Evolutionary conservation across 2,329 filamentous ascomycete genomes (phyloP).

Genomic region (Penicillium concentricum): DNA sequence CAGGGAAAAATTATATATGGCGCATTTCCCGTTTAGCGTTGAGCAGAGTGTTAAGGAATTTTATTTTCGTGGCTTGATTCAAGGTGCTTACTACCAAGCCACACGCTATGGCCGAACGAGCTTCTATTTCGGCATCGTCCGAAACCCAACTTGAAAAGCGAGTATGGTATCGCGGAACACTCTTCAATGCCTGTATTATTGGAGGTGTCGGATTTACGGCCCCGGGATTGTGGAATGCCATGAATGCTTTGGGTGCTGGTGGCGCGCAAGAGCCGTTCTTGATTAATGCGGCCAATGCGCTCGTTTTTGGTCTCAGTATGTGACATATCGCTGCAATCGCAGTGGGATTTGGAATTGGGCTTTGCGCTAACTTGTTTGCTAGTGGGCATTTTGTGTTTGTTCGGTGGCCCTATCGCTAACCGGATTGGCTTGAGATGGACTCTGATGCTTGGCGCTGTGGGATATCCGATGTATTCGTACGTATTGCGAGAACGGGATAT

Average conservation of each 20-base stretch:
- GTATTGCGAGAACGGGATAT: not conserved
- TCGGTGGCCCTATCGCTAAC: conserved; percentile 51
- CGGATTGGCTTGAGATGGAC: conserved; percentile 50
- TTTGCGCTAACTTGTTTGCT: conserved; percentile 24
- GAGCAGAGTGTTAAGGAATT: not conserved
- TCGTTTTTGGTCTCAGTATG: conserved; percentile 45
- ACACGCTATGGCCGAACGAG: conserved; percentile 15
- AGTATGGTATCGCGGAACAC: conserved; percentile 51
- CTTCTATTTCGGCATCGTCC: conserved; percentile 12
- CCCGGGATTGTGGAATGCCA: conserved; percentile 54
- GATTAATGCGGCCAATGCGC: conserved; percentile 53
- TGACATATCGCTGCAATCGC: conserved; percentile 21
- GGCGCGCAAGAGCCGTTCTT: conserved; percentile 54
- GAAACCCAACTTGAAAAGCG: conserved; percentile 7
- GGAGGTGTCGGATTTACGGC: conserved; percentile 53
- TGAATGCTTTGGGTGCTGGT: conserved; percentile 55
- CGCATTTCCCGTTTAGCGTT: not conserved
- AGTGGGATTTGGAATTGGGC: not conserved
- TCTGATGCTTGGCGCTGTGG: conserved; percentile 43
- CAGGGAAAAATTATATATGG: not conserved
- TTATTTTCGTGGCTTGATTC: not conserved
- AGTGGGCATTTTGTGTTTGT: conserved; percentile 46
- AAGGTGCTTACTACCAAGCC: not conserved
- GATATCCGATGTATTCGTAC: conserved; percentile 49
- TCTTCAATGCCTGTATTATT: conserved; percentile 56